Evolutionary conservation across 352 stramenopile species (phyloP).

Genomic region (Elongisporangium undulatum): DNA sequence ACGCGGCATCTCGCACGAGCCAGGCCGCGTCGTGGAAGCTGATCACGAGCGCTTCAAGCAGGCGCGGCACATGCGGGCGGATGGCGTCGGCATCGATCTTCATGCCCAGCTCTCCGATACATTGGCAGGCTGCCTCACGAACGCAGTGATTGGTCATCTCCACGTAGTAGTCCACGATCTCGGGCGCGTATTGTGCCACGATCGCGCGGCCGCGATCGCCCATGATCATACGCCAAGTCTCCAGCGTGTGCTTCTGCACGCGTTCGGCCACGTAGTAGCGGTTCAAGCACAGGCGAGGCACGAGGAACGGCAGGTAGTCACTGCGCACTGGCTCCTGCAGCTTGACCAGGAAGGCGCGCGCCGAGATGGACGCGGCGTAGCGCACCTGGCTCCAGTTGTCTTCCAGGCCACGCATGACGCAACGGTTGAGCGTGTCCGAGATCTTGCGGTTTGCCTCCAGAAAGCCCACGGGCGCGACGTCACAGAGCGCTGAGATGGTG

Average conservation of each 20-base stretch:
- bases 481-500: constrained; percentile 70
- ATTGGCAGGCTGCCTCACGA: constrained; percentile 93
- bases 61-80: constrained; percentile 51
- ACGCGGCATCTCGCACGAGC: constrained; percentile 95
- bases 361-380: constrained; percentile 92
- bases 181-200: constrained; percentile 83
- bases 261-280: constrained; percentile 96
- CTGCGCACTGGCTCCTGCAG: constrained; percentile 50
- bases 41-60: constrained; percentile 89
- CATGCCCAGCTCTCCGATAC: constrained; percentile 92
- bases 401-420: constrained; percentile 78
- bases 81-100: constrained; percentile 81
- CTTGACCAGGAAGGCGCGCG: constrained; percentile 82
- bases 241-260: constrained; percentile 95
- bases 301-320: constrained; percentile 72
- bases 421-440: constrained; percentile 51
- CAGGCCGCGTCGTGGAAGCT: constrained; percentile 96
- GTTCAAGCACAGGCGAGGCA: constrained; percentile 97
- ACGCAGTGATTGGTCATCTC: constrained; percentile 96
- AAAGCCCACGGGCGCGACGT: constrained; percentile 38
- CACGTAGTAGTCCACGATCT: constrained; percentile 95
- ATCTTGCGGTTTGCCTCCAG: constrained; percentile 35
- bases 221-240: constrained; percentile 94
- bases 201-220: constrained; percentile 67
- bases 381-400: constrained; percentile 98